Percentiles rank a stretch among this genome's conserved stretches.
phyloP scores from a whole-genome alignment of 1,284 basidiomycete genomes.

The Irpex sp. region DNA sequence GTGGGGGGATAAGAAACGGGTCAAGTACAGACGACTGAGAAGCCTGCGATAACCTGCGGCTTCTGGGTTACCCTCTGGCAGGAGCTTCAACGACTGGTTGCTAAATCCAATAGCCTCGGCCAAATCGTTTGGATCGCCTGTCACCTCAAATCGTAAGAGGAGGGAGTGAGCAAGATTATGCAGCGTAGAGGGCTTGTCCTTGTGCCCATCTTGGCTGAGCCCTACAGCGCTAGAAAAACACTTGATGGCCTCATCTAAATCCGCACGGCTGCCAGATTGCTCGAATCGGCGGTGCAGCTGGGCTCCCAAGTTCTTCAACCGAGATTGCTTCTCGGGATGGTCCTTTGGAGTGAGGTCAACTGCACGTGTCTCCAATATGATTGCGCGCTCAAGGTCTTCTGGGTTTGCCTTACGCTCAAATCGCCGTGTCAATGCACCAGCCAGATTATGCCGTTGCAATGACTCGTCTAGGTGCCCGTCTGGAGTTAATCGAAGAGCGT shows the following conservation, averaged over 20 bases:
- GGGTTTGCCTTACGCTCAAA: not conserved
- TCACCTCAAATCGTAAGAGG: not conserved
- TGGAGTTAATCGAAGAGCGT: not conserved
- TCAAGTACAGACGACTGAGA: not conserved
- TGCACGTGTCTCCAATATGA: not conserved
- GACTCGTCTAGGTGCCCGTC: not conserved
- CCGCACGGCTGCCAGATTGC: not conserved
- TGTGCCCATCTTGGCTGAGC: not conserved
- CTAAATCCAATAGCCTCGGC: not conserved
- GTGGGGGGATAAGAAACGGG: not conserved
- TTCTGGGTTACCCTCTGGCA: not conserved
- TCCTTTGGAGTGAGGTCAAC: not conserved
- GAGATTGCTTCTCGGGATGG: not conserved
- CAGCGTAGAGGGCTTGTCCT: not conserved
- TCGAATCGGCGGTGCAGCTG: not conserved
- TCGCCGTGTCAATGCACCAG: not conserved
- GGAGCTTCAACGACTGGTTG: not conserved
- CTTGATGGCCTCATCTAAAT: not conserved
- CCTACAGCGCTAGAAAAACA: not conserved
- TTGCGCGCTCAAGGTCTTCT: not conserved
- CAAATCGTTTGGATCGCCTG: not conserved
- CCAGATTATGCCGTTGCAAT: not conserved
- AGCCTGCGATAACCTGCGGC: not conserved
- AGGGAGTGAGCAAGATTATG: not conserved
- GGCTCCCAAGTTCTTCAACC: not conserved